Conservation (phyloP, 1,139 yeast genomes). For the Scheffersomyces quercinus region DNA sequence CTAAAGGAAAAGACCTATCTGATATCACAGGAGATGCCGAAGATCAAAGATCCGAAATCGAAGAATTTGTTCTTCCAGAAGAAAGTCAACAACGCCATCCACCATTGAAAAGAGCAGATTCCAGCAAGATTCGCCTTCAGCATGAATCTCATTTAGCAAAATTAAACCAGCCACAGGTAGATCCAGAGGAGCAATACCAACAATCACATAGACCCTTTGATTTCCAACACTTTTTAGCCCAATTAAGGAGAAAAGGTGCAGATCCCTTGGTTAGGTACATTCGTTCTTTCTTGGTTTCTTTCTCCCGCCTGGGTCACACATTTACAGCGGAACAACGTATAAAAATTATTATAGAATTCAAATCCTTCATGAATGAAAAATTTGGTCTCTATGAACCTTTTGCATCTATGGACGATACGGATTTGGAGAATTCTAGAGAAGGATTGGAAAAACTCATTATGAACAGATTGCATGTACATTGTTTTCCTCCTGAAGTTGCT, state of each 20-base stretch:
- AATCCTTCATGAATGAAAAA: conserved; percentile 66
- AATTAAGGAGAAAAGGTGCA: conserved; percentile 72
- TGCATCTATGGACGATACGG: conserved; percentile 57
- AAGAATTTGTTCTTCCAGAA: conserved; percentile 11
- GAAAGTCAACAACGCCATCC: conserved; percentile 2
- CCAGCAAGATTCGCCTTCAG: not conserved
- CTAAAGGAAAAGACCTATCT: conserved; percentile 10
- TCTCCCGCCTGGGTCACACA: conserved; percentile 55
- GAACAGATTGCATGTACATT: conserved; percentile 77
- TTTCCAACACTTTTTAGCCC: conserved; percentile 75
- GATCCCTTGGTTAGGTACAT: conserved; percentile 89
- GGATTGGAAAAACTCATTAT: conserved; percentile 91
- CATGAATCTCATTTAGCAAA: not conserved
- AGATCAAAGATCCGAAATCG: conserved; percentile 14
- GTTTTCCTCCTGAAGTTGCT: conserved; percentile 76
- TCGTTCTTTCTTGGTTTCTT: conserved; percentile 76
- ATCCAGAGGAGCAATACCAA: conserved; percentile 34
- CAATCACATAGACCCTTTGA: conserved; percentile 64
- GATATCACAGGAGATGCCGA: conserved; percentile 17
- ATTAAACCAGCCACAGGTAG: conserved; percentile 8
- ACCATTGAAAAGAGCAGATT: not conserved
- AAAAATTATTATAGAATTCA: conserved; percentile 74
- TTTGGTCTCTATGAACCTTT: conserved; percentile 74
- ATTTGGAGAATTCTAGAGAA: conserved; percentile 74
- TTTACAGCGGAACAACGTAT: conserved; percentile 80